Conservation (phyloP, 2,329 filamentous ascomycete genomes). For the Curvularia sp. region DNA sequence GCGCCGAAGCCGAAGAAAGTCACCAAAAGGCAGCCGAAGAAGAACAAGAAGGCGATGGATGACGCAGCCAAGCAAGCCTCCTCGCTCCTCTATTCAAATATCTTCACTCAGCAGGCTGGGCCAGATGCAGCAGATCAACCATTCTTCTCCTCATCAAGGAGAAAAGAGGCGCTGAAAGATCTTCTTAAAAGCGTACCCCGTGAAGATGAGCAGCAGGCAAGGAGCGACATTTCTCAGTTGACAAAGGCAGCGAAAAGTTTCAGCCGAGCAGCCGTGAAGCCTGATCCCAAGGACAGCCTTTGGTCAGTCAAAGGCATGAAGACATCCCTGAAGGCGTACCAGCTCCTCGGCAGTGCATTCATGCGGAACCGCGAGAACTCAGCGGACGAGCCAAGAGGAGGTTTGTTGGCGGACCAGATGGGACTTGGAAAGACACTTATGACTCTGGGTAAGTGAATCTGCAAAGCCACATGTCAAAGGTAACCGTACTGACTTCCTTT, state of each 20-base stretch:
- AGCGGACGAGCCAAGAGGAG: conserved; percentile 46
- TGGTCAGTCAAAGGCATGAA: conserved; percentile 60
- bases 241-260: conserved; percentile 53
- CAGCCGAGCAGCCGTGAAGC: conserved; percentile 43
- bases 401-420: conserved; percentile 54
- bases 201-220: conserved; percentile 43
- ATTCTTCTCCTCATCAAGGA: conserved; percentile 30
- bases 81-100: conserved; percentile 40
- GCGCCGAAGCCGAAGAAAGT: background rate
- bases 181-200: conserved; percentile 51
- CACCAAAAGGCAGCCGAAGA: conserved; percentile 20
- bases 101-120: conserved; percentile 43
- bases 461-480: background rate
- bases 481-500: conserved; percentile 16
- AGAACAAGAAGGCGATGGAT: conserved; percentile 27
- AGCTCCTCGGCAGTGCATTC: conserved; percentile 61
- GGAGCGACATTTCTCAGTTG: conserved; percentile 49
- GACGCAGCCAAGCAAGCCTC: conserved; percentile 27
- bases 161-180: conserved; percentile 48
- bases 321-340: conserved; percentile 56
- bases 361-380: conserved; percentile 62
- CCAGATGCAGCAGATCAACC: conserved; percentile 35
- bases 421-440: conserved; percentile 53
- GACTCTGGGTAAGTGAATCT: conserved; percentile 40
- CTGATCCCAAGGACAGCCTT: conserved; percentile 37